Evolutionary conservation across 352 stramenopile species (phyloP), one percentile per base, ranked within the genome.

Genomic region (Phytophthora hybrid): DNA sequence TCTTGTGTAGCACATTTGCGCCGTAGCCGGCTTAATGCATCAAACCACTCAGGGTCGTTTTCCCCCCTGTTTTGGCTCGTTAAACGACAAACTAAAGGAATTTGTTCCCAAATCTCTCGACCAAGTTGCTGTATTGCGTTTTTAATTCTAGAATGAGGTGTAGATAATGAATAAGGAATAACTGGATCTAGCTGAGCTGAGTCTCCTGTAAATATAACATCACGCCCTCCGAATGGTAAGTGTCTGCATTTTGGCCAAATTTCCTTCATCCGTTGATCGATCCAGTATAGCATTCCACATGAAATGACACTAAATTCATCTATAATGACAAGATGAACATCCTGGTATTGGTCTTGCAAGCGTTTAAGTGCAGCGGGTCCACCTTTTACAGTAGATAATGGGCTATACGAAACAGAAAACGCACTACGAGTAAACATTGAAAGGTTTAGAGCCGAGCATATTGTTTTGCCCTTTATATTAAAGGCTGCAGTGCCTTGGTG

Each of bases 401-500:
- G 10, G 1, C 23, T 39, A 7, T 71, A 65, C 1, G 64, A 32
- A 51, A n/a, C 26, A 3, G 64, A 71, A 46, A 60, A 71, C 0
- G 64, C 54, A 32, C 19, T 44, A 7, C 11, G 26, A 21, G 64
- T 26, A 14, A 65, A 71, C 3, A 44, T 65, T 2, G 21, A 26
- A 11, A 71, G 32, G 5, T n/a, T n/a, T 18, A 71, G 8, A 1
- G 55, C 46, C 4, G 32, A 65, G 6, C 63, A 65, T 0, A 65
- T 4, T 0, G 46, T 64, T 23, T 34, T n/a, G 1, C 55, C 55
- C 1, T 65, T 65, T 2, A 71, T 71, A 49, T 60, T 71, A 21
- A 71, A 64, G 0, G 44, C 63, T 11, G 55, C 55, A 1, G 55
- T 64, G 1, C 63, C 55, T 49, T 71, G 63, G 16, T 65, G 63